phyloP scores from a whole-genome alignment of 768 basidiomycete genomes.

The Phanerochaete carnosa region DNA sequence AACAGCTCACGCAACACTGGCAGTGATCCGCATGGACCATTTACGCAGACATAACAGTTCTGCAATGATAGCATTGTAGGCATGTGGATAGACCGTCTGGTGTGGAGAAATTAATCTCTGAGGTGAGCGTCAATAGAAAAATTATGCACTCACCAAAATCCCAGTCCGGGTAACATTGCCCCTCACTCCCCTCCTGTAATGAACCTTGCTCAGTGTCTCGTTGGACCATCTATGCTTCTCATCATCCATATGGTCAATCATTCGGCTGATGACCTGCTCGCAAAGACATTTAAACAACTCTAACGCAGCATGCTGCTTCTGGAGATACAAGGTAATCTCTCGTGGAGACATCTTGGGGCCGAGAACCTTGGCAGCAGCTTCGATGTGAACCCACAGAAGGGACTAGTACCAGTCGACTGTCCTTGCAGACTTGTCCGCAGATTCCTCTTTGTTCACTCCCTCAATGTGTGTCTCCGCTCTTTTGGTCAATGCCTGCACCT shows the following conservation, averaged over 20 bases:
- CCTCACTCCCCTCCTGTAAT: no score
- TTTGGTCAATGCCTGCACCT: background rate
- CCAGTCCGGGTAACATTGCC: background rate
- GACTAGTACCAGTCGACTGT: background rate
- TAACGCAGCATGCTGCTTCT: background rate
- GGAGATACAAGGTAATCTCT: background rate
- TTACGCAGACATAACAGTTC: background rate
- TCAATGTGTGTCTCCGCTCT: background rate
- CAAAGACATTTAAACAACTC: background rate
- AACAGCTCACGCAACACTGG: conserved; percentile 27
- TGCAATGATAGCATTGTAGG: background rate
- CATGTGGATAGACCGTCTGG: background rate
- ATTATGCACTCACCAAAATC: background rate
- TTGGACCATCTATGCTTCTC: background rate
- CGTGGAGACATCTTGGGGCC: background rate
- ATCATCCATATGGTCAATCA: background rate
- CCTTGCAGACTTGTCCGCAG: no score
- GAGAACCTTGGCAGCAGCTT: no score
- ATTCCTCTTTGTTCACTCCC: background rate
- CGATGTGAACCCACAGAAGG: background rate
- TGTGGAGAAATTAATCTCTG: background rate
- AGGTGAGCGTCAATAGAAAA: background rate
- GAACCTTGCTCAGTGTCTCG: background rate
- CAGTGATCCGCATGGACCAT: background rate
- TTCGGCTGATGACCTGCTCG: background rate